Conservation (phyloP, 805 yeast species). For the Wickerhamomyces silvicola region DNA sequence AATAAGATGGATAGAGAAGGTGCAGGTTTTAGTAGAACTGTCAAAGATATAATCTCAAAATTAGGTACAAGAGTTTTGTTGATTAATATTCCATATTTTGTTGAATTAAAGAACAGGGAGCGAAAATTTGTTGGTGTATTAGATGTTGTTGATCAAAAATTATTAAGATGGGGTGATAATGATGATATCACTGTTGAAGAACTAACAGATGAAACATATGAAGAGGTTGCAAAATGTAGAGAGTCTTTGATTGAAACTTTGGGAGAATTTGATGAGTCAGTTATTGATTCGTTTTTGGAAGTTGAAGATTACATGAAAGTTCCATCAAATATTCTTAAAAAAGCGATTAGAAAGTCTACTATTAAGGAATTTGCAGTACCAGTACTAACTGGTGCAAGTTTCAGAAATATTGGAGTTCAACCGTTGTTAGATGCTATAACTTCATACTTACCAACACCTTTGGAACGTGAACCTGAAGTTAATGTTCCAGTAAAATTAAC, state of each 20-base stretch:
- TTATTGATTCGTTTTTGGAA: constrained; percentile 74
- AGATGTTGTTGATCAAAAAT: constrained; percentile 63
- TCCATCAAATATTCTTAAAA: constrained; percentile 44
- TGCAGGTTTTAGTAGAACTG: constrained; percentile 89
- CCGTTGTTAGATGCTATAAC: constrained; percentile 83
- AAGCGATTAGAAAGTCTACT: constrained; percentile 61
- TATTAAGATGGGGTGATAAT: constrained; percentile 46
- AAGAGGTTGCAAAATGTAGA: constrained; percentile 50
- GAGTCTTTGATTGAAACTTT: constrained; percentile 78
- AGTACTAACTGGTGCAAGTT: constrained; percentile 88
- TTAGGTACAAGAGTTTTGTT: constrained; percentile 68
- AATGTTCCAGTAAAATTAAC: constrained; percentile 34
- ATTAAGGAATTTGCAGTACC: constrained; percentile 57
- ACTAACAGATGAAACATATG: constrained; percentile 32
- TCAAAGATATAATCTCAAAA: constrained; percentile 72
- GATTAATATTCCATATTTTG: constrained; percentile 73
- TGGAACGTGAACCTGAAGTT: constrained; percentile 57
- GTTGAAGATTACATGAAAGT: constrained; percentile 66
- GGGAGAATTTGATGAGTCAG: constrained; percentile 72
- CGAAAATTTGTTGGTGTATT: constrained; percentile 57
- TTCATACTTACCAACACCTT: constrained; percentile 76
- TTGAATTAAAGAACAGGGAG: constrained; percentile 31
- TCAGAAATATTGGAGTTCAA: constrained; percentile 89
- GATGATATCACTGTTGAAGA: constrained; percentile 42
- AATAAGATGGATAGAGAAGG: constrained; percentile 97